Base-by-base conservation (phyloP, 345 rosid genomes). In the Angophora floribunda region DNA sequence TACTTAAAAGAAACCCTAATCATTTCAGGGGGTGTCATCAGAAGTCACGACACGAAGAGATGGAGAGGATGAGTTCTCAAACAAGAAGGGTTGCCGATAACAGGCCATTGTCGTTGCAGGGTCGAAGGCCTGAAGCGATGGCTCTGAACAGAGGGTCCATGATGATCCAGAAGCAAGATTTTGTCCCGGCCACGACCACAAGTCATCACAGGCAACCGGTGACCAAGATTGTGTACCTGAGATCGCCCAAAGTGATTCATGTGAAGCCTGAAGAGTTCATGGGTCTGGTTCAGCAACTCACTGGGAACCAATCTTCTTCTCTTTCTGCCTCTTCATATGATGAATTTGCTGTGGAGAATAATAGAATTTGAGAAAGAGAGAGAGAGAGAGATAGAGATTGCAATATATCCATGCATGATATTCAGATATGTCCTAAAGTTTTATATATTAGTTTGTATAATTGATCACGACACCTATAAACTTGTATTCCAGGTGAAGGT, bases 261-360 rank as follows among this genome's bases (percentile, higher is more conserved):
- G 93, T 89, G 6, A 84, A 86, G 26, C 92, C 94, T 3, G 93
- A 90, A 49, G 93, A 94, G 41, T 94, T 94, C 89, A 94, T 55
- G 94, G 90, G 90, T 47, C 87, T 90, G 3, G 95, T 93, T 45
- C 95, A 94, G 79, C 91, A 91, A 26, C 94, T 94, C 13, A 94
- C 95, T 0, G 95, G 96, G 14, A 92, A 93, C 59, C 89, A 89
- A n/a, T 36, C 51, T 7, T 36, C 85, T 32, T 13, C 41, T 75
- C 80, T 75, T 50, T 32, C 89, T 49, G 32, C 89, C 45, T 44
- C 87, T 28, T 44, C 51, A 1, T 15, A 13, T 45, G 87, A 63
- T 51, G 80, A 12, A 4, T 45, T 28, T 65, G 49, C 41, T 36
- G 50, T 36, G 50, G 47, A 19, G 51, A 12, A 52, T 24, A 51